These are phyloP conservation scores for Millerozyma acaciae DNA, from an alignment of 805 yeast genomes.

Conservation along the genomic window DNA sequence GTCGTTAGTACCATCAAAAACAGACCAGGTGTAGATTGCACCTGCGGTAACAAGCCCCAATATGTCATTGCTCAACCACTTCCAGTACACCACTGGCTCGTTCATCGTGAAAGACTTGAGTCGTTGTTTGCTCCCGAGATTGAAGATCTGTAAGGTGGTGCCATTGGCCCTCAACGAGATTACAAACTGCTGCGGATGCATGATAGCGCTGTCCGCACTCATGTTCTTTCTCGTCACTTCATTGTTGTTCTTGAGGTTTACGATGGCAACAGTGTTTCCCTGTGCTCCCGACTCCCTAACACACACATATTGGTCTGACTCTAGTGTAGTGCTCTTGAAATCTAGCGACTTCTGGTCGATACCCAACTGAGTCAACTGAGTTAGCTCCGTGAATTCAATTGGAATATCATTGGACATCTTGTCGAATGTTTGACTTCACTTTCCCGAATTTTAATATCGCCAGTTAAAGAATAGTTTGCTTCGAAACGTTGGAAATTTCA, in stretches of 20 bases:
- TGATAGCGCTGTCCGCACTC: conserved; percentile 96
- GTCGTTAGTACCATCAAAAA: conserved; percentile 70
- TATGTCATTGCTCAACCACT: conserved; percentile 72
- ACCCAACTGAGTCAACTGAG: conserved; percentile 82
- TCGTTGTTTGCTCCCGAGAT: conserved; percentile 81
- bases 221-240: conserved; percentile 83
- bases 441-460: conserved; percentile 1
- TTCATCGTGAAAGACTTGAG: conserved; percentile 80
- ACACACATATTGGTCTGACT: conserved; percentile 87
- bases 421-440: conserved; percentile 1
- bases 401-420: conserved; percentile 63
- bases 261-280: conserved; percentile 90
- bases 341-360: conserved; percentile 82
- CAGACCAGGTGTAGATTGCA: conserved; percentile 74
- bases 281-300: conserved; percentile 58
- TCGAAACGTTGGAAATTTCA: no score
- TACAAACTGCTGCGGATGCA: conserved; percentile 88
- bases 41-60: conserved; percentile 84
- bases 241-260: conserved; percentile 77
- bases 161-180: conserved; percentile 95
- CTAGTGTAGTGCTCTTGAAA: conserved; percentile 90
- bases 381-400: conserved; percentile 92
- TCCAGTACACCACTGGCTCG: conserved; percentile 93
- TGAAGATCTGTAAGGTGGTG: conserved; percentile 91
- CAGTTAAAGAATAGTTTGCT: no score